These are phyloP conservation scores for Torulaspora maleeae DNA, from an alignment of 805 yeast species.

Conservation along the genomic window DNA sequence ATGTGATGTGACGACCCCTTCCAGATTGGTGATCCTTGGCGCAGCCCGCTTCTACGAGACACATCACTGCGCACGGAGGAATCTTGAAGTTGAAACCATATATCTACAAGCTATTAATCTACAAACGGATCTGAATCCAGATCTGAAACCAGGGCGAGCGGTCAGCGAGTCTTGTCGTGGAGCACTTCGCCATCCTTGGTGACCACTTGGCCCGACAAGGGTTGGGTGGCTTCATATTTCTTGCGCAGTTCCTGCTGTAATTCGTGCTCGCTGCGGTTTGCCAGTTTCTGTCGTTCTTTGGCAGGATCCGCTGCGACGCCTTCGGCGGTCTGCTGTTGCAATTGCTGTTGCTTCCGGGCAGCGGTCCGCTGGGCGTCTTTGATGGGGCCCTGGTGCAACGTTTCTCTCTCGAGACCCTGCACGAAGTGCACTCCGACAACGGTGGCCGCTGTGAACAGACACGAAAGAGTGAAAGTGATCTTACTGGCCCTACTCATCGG, in stretches of 20 bases:
- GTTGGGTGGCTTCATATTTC: conserved; percentile 56
- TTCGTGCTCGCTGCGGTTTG: conserved; percentile 62
- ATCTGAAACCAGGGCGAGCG: background rate
- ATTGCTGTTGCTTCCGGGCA: conserved; percentile 37
- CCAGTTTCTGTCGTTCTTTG: conserved; percentile 43
- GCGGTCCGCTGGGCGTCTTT: conserved; percentile 69
- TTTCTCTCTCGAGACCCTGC: conserved; percentile 65
- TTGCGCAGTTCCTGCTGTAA: conserved; percentile 57
- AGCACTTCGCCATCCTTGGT: conserved; percentile 38
- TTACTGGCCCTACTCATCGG: conserved; percentile 78
- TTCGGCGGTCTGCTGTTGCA: conserved; percentile 27
- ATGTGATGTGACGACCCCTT: background rate
- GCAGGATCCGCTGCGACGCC: conserved; percentile 24
- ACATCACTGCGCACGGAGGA: background rate
- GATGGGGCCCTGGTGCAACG: conserved; percentile 76
- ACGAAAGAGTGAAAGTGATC: conserved; percentile 59
- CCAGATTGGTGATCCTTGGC: background rate
- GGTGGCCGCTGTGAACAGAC: conserved; percentile 52
- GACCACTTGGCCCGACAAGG: conserved; percentile 50
- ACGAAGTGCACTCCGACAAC: conserved; percentile 65
- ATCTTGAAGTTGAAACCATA: background rate
- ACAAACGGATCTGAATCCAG: background rate
- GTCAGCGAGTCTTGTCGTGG: background rate
- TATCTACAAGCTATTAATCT: background rate
- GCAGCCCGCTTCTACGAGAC: background rate